Percentiles rank a stretch among this genome's conserved stretches.
These are phyloP conservation scores for Saccharomyces hybrid DNA, from an alignment of 1,139 yeast species.

Conservation along the genomic window DNA sequence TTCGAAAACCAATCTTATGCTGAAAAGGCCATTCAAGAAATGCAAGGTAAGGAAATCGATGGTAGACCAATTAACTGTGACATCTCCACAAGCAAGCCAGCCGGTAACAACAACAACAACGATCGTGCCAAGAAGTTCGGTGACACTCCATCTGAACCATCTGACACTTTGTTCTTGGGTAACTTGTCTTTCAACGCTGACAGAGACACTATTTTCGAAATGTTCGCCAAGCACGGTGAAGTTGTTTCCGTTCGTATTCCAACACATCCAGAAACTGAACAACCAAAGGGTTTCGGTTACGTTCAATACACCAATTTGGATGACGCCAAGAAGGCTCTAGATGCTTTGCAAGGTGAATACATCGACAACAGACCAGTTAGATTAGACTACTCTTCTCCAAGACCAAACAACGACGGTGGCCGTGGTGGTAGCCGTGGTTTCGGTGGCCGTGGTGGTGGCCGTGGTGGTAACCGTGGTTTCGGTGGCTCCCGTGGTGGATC, in stretches of 20 bases:
- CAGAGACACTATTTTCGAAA: conserved; percentile 65
- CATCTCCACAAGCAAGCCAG: conserved; percentile 80
- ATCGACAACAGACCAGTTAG: conserved; percentile 91
- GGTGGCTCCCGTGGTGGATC: conserved; percentile 30
- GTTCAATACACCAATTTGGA: conserved; percentile 83
- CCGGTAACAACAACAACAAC: conserved; percentile 25
- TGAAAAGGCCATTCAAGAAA: conserved; percentile 74
- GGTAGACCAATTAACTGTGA: conserved; percentile 96
- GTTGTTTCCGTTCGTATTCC: conserved; percentile 90
- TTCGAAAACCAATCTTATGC: conserved; percentile 72
- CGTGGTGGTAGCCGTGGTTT: too few relatives aligned
- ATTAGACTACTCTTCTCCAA: conserved; percentile 91
- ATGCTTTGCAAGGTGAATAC: conserved; percentile 80
- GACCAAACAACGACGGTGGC: conserved; percentile 38
- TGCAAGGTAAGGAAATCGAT: conserved; percentile 91
- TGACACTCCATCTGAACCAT: conserved; percentile 83
- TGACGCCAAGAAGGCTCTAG: conserved; percentile 85
- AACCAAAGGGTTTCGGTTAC: conserved; percentile 98
- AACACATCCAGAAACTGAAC: conserved; percentile 97
- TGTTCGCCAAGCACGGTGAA: conserved; percentile 71
- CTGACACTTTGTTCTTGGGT: conserved; percentile 93
- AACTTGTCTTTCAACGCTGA: conserved; percentile 86
- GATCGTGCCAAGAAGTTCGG: conserved; percentile 68
- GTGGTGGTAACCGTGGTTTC: too few relatives aligned
- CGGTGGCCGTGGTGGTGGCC: too few relatives aligned